phyloP scores from a whole-genome alignment of 2,329 filamentous ascomycete genomes.

The Ophiostoma himal-ulmi region DNA sequence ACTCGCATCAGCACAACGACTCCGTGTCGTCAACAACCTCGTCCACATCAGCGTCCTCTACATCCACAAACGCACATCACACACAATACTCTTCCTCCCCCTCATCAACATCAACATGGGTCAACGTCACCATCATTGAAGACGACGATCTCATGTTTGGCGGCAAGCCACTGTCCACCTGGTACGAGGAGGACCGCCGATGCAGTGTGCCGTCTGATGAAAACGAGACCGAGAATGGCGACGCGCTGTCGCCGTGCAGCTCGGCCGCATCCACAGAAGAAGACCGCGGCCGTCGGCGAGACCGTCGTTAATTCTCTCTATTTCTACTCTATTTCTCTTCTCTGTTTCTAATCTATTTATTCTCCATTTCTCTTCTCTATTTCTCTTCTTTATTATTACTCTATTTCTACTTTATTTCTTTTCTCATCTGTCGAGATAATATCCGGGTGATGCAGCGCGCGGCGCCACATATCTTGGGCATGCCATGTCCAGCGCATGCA shows the following conservation, averaged over 20 bases:
- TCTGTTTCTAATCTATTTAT: too few relatives aligned
- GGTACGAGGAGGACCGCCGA: slow-evolving; percentile 55
- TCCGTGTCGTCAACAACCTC: slow-evolving; percentile 11
- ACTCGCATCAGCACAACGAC: slow-evolving; percentile 13
- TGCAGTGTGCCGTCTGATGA: slow-evolving; percentile 32
- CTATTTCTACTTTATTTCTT: too few relatives aligned
- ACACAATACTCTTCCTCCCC: not conserved
- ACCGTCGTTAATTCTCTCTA: slow-evolving; percentile 20
- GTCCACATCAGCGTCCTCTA: not conserved
- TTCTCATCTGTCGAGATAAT: too few relatives aligned
- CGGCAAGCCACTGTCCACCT: slow-evolving; percentile 53
- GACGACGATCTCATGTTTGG: slow-evolving; percentile 57
- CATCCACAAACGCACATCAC: not conserved
- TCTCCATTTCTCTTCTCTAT: too few relatives aligned
- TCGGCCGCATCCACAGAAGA: slow-evolving; percentile 24
- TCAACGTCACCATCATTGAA: slow-evolving; percentile 52
- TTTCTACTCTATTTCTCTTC: too few relatives aligned
- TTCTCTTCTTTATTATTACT: too few relatives aligned
- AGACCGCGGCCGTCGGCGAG: slow-evolving; percentile 38
- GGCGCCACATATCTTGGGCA: not conserved
- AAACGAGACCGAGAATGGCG: not conserved
- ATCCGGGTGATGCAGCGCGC: too few relatives aligned
- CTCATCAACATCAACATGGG: slow-evolving; percentile 36
- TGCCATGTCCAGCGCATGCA: not conserved
- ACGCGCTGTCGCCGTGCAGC: slow-evolving; percentile 23